These are phyloP conservation scores for Venustampulla echinocandica DNA, from an alignment of 495 filamentous ascomycete species.

Conservation along the genomic window DNA sequence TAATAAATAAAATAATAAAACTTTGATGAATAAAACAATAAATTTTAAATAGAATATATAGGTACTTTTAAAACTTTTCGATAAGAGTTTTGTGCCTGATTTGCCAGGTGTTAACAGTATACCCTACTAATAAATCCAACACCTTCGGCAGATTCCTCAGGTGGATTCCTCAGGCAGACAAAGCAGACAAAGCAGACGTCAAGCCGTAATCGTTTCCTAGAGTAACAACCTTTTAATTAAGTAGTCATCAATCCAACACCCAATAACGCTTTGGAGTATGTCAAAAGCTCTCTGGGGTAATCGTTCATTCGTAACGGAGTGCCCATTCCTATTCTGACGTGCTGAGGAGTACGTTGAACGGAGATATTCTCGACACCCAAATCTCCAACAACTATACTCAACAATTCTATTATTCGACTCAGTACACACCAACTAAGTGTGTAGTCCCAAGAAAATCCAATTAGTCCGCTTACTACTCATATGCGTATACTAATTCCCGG, in stretches of 20 bases:
- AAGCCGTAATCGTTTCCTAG: not conserved
- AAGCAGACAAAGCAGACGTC: not conserved
- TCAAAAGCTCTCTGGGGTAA: no score
- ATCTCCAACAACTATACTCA: not conserved
- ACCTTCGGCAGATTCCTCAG: no score
- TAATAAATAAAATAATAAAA: no score
- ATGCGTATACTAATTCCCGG: not conserved
- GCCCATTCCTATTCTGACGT: not conserved
- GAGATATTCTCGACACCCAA: not conserved
- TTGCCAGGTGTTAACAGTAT: no score
- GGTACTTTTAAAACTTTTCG: no score
- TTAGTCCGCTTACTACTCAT: not conserved
- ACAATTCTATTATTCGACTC: not conserved
- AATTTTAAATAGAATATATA: no score
- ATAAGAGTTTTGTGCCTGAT: no score
- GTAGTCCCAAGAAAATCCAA: not conserved
- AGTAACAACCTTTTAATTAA: no score
- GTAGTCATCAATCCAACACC: not conserved
- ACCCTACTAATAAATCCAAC: not conserved
- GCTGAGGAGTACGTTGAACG: not conserved
- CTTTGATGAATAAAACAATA: no score
- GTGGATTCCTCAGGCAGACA: not conserved
- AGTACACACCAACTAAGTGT: not conserved
- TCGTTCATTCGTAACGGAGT: not conserved
- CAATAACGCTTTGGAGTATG: not conserved